Percentiles rank a stretch among this genome's conserved stretches.
Evolutionary conservation across 2,329 filamentous ascomycete species (phyloP).

Genomic region (Hypoxylon sp.): DNA sequence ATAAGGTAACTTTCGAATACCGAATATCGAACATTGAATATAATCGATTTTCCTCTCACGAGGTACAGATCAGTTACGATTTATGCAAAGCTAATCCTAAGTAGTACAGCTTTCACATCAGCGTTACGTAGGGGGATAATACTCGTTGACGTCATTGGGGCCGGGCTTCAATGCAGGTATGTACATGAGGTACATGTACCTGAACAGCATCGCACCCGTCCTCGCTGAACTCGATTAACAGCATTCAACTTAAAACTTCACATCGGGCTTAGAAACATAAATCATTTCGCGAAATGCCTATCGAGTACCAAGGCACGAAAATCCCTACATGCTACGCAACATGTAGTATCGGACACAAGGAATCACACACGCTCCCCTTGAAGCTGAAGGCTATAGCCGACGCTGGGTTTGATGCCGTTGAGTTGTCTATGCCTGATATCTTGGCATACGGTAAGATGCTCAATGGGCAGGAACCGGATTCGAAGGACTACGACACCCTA

Average conservation of each 20-base stretch:
- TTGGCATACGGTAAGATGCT: constrained; percentile 68
- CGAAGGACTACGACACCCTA: constrained; percentile 71
- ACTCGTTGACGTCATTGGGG: constrained; percentile 39
- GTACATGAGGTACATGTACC: no score
- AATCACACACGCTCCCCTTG: constrained; percentile 64
- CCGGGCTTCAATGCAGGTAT: not conserved
- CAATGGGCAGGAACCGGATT: constrained; percentile 62
- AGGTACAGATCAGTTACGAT: not conserved
- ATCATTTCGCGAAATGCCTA: constrained; percentile 43
- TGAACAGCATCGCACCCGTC: no score
- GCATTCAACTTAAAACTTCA: no score
- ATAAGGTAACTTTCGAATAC: not conserved
- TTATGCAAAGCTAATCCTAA: not conserved
- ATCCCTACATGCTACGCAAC: constrained; percentile 51
- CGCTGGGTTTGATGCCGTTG: constrained; percentile 76
- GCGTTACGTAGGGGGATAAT: constrained; percentile 25
- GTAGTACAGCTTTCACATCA: constrained; percentile 22
- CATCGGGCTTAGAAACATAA: no score
- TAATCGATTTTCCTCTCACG: not conserved
- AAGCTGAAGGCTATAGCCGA: constrained; percentile 73
- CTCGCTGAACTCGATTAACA: not conserved
- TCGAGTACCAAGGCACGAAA: constrained; percentile 40
- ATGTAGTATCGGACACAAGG: constrained; percentile 51
- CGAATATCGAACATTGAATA: not conserved
- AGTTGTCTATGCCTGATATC: constrained; percentile 81